Percentiles rank a stretch among this genome's conserved stretches.
Evolutionary conservation across 2,329 filamentous ascomycete species (phyloP).

Genomic region (Ophiostoma sp.): DNA sequence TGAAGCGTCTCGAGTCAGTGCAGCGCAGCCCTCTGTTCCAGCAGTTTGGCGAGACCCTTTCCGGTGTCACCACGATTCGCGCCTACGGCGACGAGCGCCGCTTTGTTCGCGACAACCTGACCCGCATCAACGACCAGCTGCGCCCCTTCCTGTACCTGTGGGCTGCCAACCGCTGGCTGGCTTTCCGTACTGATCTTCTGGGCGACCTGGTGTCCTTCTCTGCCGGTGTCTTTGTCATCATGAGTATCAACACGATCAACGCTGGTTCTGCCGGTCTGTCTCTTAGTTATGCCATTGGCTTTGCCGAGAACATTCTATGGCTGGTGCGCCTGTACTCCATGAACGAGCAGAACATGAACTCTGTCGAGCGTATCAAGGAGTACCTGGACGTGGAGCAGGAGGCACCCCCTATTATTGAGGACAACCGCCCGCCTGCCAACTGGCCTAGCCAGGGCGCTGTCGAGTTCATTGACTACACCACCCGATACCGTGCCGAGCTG

Average conservation of each 20-base stretch:
- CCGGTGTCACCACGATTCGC: slow-evolving; percentile 91
- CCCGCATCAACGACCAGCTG: slow-evolving; percentile 82
- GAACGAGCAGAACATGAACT: slow-evolving; percentile 99
- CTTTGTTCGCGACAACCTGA: slow-evolving; percentile 87
- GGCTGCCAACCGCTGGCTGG: slow-evolving; percentile 95
- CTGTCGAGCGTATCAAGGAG: slow-evolving; percentile 94
- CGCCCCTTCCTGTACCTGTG: slow-evolving; percentile 94
- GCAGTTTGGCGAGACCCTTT: slow-evolving; percentile 93
- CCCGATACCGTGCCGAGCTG: slow-evolving; percentile 79
- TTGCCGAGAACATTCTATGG: slow-evolving; percentile 96
- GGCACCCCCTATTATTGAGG: slow-evolving; percentile 68
- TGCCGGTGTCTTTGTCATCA: slow-evolving; percentile 82
- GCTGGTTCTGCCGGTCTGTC: slow-evolving; percentile 89
- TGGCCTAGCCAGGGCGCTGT: slow-evolving; percentile 86
- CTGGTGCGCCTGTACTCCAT: slow-evolving; percentile 87
- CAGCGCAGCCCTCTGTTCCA: slow-evolving; percentile 94
- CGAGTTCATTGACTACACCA: slow-evolving; percentile 84
- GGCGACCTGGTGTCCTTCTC: slow-evolving; percentile 92
- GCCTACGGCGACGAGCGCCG: slow-evolving; percentile 91
- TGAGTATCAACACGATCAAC: slow-evolving; percentile 77
- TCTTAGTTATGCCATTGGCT: slow-evolving; percentile 90
- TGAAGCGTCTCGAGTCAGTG: slow-evolving; percentile 91
- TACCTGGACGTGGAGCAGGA: slow-evolving; percentile 96
- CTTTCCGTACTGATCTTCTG: slow-evolving; percentile 83
- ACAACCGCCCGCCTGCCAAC: slow-evolving; percentile 67